phyloP scores from a whole-genome alignment of 2,329 filamentous ascomycete genomes.

The Colletotrichum eremochloae region DNA sequence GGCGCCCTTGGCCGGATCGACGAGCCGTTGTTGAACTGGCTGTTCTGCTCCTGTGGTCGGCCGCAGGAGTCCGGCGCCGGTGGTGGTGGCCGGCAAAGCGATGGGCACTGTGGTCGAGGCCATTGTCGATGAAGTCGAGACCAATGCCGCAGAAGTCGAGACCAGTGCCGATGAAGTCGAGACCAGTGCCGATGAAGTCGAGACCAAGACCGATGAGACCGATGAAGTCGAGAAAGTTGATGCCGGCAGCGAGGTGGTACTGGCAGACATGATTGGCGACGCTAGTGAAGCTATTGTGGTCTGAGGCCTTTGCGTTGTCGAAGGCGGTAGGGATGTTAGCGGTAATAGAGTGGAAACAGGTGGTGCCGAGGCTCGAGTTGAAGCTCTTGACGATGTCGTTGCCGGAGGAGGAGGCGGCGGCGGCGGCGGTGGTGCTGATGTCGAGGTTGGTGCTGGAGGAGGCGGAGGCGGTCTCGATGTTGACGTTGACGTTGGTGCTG shows the following conservation, averaged over 20 bases:
- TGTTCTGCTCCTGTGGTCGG: constrained; percentile 5
- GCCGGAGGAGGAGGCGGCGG: constrained; percentile 4
- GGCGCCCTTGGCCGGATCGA: constrained; percentile 29
- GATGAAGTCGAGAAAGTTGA: too few species aligned
- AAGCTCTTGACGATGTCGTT: constrained; percentile 9
- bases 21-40: constrained; percentile 3
- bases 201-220: too few species aligned
- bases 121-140: not conserved
- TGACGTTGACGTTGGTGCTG: not conserved
- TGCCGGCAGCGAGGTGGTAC: too few species aligned
- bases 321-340: not conserved
- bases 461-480: constrained; percentile 19
- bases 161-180: not conserved
- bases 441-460: constrained; percentile 6
- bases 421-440: not conserved
- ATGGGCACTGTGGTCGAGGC: not conserved
- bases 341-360: not conserved
- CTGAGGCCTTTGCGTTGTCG: not conserved
- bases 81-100: constrained; percentile 34
- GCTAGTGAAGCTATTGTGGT: not conserved
- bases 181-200: not conserved
- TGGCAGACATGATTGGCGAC: too few species aligned
- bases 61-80: constrained; percentile 5
- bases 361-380: not conserved
- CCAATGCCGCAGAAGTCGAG: too few species aligned